phyloP scores from a whole-genome alignment of 345 rosid species.

The Gossypium arboreum region DNA sequence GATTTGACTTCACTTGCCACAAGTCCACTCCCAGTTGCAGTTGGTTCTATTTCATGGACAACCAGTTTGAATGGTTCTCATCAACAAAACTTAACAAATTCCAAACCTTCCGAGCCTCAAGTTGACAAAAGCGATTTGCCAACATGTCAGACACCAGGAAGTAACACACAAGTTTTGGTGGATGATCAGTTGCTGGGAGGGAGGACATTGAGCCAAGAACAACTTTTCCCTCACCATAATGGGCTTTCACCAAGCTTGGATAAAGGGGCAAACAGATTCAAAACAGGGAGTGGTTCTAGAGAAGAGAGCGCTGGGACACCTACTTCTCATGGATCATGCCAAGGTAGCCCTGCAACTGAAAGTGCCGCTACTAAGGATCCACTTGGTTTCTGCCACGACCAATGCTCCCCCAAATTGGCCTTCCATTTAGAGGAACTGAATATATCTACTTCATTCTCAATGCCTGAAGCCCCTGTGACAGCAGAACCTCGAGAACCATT shows the following conservation, averaged over 20 bases:
- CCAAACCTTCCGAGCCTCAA: constrained; percentile 30
- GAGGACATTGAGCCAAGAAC: constrained; percentile 27
- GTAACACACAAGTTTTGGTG: constrained; percentile 28
- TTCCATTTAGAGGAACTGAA: constrained; percentile 27
- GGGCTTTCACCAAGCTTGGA: constrained; percentile 35
- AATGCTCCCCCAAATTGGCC: constrained; percentile 36
- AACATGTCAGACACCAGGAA: constrained; percentile 30
- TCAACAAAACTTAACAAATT: constrained; percentile 40
- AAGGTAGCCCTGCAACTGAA: constrained; percentile 52
- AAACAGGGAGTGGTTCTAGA: constrained; percentile 47
- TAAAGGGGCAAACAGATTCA: constrained; percentile 31
- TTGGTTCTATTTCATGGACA: constrained; percentile 66
- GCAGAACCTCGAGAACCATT: constrained; percentile 44
- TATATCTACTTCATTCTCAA: constrained; percentile 38
- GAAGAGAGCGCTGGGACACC: constrained; percentile 74
- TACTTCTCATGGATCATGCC: constrained; percentile 75
- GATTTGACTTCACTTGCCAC: constrained; percentile 47
- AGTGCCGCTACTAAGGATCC: constrained; percentile 42
- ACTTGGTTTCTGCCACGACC: constrained; percentile 23
- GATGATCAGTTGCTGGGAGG: constrained; percentile 28
- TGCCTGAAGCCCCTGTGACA: constrained; percentile 41
- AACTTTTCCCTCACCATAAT: constrained; percentile 33
- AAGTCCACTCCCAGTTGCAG: constrained; percentile 53
- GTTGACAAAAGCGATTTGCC: constrained; percentile 30
- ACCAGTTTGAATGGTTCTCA: constrained; percentile 47